Evolutionary conservation across 1,284 basidiomycete genomes (phyloP).

Genomic region (Coniferiporia sulphurascens): DNA sequence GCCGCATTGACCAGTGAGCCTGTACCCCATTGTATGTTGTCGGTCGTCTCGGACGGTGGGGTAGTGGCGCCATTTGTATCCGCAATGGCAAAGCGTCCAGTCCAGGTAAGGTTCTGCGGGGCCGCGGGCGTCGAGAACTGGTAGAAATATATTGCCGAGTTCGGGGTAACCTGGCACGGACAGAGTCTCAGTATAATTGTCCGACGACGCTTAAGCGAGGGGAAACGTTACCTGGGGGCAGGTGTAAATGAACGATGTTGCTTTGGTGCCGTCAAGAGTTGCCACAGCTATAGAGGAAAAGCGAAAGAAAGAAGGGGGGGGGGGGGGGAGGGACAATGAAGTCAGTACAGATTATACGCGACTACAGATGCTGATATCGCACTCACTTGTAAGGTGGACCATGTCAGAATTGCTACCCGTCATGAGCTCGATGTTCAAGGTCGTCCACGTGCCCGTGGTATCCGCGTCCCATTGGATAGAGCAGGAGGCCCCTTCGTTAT

Average conservation of each 20-base stretch:
- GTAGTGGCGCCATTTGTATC: constrained; percentile 43
- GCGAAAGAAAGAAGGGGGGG: background rate
- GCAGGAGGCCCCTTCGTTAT: constrained; percentile 51
- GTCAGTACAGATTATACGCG: background rate
- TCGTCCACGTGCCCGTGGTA: constrained; percentile 52
- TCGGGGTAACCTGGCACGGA: constrained; percentile 50
- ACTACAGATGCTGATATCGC: background rate
- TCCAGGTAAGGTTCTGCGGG: constrained; percentile 55
- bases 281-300: constrained; percentile 44
- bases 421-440: constrained; percentile 73
- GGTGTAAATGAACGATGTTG: constrained; percentile 45
- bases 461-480: constrained; percentile 52
- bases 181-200: background rate
- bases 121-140: constrained; percentile 51
- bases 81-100: constrained; percentile 77
- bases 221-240: constrained; percentile 56
- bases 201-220: background rate
- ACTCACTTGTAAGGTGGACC: constrained; percentile 62
- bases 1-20: constrained; percentile 51
- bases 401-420: constrained; percentile 71
- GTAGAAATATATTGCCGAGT: constrained; percentile 77
- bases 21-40: constrained; percentile 67
- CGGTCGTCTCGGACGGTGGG: constrained; percentile 46
- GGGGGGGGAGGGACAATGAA: background rate
- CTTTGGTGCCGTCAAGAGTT: constrained; percentile 55